These are phyloP conservation scores for Cutaneotrichosporon sp. DNA, from an alignment of 1,284 basidiomycete species.

Conservation along the genomic window DNA sequence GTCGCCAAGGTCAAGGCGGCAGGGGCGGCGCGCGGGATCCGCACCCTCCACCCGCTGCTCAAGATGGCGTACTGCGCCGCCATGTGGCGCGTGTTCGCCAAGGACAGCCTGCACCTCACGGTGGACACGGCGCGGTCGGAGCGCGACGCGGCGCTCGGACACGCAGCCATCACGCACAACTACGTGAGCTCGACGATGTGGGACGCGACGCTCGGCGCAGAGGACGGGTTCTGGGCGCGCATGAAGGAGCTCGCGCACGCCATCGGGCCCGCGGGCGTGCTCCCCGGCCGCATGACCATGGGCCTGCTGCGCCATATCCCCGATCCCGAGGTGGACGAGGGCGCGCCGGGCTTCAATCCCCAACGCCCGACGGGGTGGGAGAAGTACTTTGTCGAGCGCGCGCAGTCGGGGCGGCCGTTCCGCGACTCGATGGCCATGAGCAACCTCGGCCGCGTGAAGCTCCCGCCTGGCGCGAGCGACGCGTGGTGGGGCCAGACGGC, in stretches of 20 bases:
- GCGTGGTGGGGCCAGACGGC: slow-evolving; percentile 38
- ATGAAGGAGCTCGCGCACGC: background rate
- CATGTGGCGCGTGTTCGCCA: slow-evolving; percentile 29
- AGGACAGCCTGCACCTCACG: slow-evolving; percentile 7
- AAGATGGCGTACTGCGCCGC: slow-evolving; percentile 33
- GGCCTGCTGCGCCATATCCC: slow-evolving; percentile 42
- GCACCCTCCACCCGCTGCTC: slow-evolving; percentile 42
- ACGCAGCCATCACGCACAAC: slow-evolving; percentile 35
- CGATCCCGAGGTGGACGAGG: slow-evolving; percentile 20
- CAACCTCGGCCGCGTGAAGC: slow-evolving; percentile 37
- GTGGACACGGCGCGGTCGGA: slow-evolving; percentile 28
- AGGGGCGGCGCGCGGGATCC: slow-evolving; percentile 29
- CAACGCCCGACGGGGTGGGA: slow-evolving; percentile 43
- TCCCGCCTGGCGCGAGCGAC: slow-evolving; percentile 34
- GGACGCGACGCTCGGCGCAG: slow-evolving; percentile 11
- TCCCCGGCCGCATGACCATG: slow-evolving; percentile 29
- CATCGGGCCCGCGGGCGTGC: background rate
- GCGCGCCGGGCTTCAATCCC: slow-evolving; percentile 17
- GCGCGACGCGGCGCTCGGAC: slow-evolving; percentile 27
- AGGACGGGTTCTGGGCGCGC: slow-evolving; percentile 33
- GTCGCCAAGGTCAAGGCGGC: slow-evolving; percentile 26
- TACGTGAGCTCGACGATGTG: slow-evolving; percentile 32
- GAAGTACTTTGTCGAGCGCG: slow-evolving; percentile 33
- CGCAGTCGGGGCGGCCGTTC: slow-evolving; percentile 19
- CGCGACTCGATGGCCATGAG: slow-evolving; percentile 30